phyloP scores from a whole-genome alignment of 2,329 filamentous ascomycete genomes.

The Raffaelea albimanens region DNA sequence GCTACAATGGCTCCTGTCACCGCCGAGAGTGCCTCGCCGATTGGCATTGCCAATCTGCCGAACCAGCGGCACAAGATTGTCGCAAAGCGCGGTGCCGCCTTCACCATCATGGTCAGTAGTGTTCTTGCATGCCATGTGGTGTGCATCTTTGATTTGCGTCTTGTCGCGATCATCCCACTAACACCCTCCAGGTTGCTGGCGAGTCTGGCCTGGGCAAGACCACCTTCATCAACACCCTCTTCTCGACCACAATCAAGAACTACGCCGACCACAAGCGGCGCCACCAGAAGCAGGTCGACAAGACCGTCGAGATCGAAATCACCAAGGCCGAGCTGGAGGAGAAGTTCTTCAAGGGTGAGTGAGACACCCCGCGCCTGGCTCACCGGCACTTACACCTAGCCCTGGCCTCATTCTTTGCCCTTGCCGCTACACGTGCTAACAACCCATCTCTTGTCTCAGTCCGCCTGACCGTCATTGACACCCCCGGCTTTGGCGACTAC shows the following conservation, averaged over 20 bases:
- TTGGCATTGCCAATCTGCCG: slow-evolving; percentile 66
- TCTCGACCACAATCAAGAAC: slow-evolving; percentile 99
- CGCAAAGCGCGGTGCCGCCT: slow-evolving; percentile 82
- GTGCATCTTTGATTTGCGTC: slow-evolving; percentile 18
- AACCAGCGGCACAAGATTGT: slow-evolving; percentile 71
- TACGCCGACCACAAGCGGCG: slow-evolving; percentile 99
- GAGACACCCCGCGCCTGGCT: too few species aligned
- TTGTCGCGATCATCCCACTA: background rate
- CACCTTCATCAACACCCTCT: slow-evolving; percentile 99
- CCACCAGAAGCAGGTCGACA: slow-evolving; percentile 98
- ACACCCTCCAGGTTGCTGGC: slow-evolving; percentile 69
- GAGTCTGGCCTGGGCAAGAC: slow-evolving; percentile 98
- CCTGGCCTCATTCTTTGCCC: too few species aligned
- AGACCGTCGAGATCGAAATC: slow-evolving; percentile 99
- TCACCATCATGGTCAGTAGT: slow-evolving; percentile 88
- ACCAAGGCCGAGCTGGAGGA: slow-evolving; percentile 99
- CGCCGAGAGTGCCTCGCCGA: slow-evolving; percentile 54
- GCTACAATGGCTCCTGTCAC: slow-evolving; percentile 44
- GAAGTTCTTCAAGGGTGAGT: slow-evolving; percentile 99
- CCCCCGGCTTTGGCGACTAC: slow-evolving; percentile 97
- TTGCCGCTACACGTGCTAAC: too few species aligned
- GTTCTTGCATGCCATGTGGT: background rate
- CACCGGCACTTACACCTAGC: too few species aligned
- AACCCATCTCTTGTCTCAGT: slow-evolving; percentile 43
- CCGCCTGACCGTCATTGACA: slow-evolving; percentile 97